Evolutionary conservation across 2,329 filamentous ascomycete genomes (phyloP).

Genomic region (Diaporthe eres): DNA sequence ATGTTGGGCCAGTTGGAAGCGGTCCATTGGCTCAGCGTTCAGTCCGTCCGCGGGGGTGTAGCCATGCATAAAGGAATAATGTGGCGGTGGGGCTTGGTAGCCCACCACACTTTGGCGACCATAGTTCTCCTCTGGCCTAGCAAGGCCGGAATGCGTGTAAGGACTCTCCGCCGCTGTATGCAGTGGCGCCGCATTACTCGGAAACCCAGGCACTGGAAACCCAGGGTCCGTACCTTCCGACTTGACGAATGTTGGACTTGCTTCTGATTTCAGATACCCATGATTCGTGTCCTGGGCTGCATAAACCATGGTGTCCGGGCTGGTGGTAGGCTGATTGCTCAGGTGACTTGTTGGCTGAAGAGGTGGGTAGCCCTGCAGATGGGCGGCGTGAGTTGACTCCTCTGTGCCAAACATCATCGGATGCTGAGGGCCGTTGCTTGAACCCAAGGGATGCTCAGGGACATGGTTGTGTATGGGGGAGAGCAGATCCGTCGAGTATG

Average conservation of each 20-base stretch:
- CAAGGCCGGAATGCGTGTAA: conserved; percentile 1
- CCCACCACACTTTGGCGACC: background rate
- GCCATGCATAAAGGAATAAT: conserved; percentile 8
- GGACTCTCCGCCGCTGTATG: background rate
- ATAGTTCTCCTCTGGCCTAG: background rate
- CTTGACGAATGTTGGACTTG: conserved; percentile 45
- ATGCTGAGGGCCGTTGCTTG: conserved; percentile 39
- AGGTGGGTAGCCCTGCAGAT: conserved; percentile 32
- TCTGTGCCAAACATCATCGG: conserved; percentile 22
- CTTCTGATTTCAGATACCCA: conserved; percentile 47
- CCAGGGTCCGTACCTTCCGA: conserved; percentile 44
- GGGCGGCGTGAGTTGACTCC: conserved; percentile 40
- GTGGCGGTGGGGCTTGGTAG: conserved; percentile 21
- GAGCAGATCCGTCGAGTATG: conserved; percentile 35
- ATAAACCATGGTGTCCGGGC: conserved; percentile 59
- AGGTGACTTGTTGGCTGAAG: conserved; percentile 36
- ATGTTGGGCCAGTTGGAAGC: conserved; percentile 36
- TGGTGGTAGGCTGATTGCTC: conserved; percentile 44
- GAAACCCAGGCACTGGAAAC: conserved; percentile 1
- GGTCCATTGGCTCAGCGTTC: conserved; percentile 28
- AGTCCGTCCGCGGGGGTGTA: conserved; percentile 31
- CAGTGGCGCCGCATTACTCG: background rate
- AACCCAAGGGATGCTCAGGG: conserved; percentile 26
- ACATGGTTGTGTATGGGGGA: conserved; percentile 17
- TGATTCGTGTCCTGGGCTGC: conserved; percentile 47